Percentiles rank a stretch among this genome's conserved stretches.
These are phyloP conservation scores for Flaveria trinervia DNA, from an alignment of 129 eudicot species.

Conservation along the genomic window DNA sequence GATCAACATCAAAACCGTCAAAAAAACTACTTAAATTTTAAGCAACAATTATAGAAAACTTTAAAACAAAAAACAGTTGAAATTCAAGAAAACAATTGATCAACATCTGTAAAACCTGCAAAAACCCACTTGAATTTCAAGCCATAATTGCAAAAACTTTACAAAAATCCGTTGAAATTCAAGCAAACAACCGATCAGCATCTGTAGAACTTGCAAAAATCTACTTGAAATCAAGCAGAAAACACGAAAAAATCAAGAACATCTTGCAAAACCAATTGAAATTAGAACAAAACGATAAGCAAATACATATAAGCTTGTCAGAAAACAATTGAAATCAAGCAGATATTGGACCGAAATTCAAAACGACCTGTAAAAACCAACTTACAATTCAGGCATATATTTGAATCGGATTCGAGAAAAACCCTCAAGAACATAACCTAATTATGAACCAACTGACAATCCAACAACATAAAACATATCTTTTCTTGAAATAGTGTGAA, in stretches of 20 bases:
- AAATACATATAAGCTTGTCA: too few relatives aligned
- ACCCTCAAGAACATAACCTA: background rate
- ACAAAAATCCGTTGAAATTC: constrained; percentile 15
- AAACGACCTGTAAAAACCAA: background rate
- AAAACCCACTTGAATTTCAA: constrained; percentile 15
- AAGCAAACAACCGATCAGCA: background rate
- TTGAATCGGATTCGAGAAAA: background rate
- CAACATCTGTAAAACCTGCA: background rate
- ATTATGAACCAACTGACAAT: constrained; percentile 2
- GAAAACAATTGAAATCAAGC: constrained; percentile 12
- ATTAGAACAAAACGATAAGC: background rate
- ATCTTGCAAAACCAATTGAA: background rate
- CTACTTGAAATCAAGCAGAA: constrained; percentile 13
- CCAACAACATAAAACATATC: background rate
- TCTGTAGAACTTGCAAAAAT: constrained; percentile 1
- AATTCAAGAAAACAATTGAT: background rate
- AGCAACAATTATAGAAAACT: background rate
- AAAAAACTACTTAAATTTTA: constrained; percentile 10
- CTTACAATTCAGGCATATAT: constrained; percentile 17
- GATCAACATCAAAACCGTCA: background rate
- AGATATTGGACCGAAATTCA: background rate
- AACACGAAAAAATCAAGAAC: background rate
- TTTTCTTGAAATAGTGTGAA: constrained; percentile 25
- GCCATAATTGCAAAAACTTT: background rate
- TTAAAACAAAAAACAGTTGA: constrained; percentile 15